A percentile compares a stretch with the other conserved stretches of the same genome.
Conservation (phyloP, 345 rosid genomes). For the Melaleuca alternifolia region DNA sequence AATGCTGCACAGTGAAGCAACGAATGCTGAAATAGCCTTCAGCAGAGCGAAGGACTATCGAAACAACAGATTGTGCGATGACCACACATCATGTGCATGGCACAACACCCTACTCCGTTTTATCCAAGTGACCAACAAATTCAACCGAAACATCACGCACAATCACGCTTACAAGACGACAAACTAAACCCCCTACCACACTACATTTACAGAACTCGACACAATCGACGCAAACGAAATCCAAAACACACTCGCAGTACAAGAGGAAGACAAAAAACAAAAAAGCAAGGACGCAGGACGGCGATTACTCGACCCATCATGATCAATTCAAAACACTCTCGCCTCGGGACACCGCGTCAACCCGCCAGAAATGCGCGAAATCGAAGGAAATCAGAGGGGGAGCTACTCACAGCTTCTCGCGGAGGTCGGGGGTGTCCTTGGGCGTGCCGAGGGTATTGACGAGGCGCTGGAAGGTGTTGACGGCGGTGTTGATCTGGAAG, state of each 20-base stretch:
- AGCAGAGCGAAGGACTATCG: background rate
- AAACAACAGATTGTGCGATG: background rate
- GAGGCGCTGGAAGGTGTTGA: slow-evolving; percentile 85
- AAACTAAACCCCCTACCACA: background rate
- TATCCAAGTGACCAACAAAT: background rate
- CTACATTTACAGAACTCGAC: background rate
- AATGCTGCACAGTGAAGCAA: background rate
- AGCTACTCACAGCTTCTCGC: slow-evolving; percentile 81
- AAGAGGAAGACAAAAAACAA: background rate
- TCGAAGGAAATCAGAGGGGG: background rate
- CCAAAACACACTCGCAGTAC: too few species aligned
- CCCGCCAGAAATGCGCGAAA: background rate
- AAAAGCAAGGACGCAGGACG: background rate
- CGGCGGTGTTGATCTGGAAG: slow-evolving; percentile 98
- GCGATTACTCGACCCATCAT: background rate
- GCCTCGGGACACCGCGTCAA: background rate
- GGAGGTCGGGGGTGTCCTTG: slow-evolving; percentile 89
- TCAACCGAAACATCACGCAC: background rate
- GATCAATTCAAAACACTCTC: background rate
- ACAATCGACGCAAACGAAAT: background rate
- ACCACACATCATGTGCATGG: background rate
- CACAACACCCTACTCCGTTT: background rate
- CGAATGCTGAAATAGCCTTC: background rate
- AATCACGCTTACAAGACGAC: background rate
- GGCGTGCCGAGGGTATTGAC: slow-evolving; percentile 97